These are phyloP conservation scores for Fusarium compactum DNA, from an alignment of 2,329 filamentous ascomycete genomes.

Conservation along the genomic window DNA sequence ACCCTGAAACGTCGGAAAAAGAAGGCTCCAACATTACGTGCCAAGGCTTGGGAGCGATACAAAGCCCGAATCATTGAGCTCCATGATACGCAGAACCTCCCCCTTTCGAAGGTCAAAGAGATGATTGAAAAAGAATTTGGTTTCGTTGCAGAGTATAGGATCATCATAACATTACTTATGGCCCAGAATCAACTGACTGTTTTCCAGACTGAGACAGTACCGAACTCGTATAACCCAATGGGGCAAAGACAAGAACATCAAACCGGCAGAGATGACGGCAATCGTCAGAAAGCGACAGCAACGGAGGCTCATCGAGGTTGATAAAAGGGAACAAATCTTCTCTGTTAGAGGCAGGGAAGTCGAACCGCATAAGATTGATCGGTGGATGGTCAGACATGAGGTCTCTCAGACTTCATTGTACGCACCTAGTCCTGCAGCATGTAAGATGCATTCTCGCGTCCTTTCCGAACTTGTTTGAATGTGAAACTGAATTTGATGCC, in stretches of 20 bases:
- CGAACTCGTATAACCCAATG: background rate
- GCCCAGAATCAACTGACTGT: too few species aligned
- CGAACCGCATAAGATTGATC: background rate
- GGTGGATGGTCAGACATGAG: constrained; percentile 2
- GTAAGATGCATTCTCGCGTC: fast-evolving
- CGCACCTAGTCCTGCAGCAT: background rate
- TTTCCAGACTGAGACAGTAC: background rate
- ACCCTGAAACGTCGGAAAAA: background rate
- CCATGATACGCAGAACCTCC: fast-evolving
- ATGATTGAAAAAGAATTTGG: background rate
- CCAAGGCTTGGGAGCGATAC: constrained; percentile 1
- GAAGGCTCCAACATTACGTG: constrained; percentile 7
- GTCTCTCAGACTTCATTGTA: background rate
- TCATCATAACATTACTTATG: fast-evolving
- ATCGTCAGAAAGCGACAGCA: background rate
- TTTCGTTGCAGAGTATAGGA: background rate
- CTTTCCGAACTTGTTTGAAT: fast-evolving
- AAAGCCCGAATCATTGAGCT: constrained; percentile 10
- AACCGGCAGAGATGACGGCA: background rate
- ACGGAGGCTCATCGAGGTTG: background rate
- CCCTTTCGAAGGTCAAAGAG: background rate
- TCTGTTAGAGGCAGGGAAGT: background rate
- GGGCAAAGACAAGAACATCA: constrained; percentile 13
- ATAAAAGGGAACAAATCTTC: background rate
- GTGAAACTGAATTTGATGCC: fast-evolving